These are phyloP conservation scores for Mesostigma viride DNA, from an alignment of 139 green algal species.

Conservation along the genomic window DNA sequence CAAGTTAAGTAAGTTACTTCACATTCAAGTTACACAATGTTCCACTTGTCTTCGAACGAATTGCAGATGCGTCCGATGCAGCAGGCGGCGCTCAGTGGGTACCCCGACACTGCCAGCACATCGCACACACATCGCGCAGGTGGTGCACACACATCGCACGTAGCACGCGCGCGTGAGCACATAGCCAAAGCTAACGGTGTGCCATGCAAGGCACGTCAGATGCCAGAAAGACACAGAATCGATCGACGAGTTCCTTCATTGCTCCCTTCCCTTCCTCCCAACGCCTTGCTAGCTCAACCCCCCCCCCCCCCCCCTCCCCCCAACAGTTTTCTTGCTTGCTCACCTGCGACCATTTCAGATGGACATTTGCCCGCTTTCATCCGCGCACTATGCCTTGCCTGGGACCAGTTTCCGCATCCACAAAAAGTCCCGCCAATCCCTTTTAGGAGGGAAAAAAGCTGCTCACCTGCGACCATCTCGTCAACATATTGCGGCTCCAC, in stretches of 20 bases:
- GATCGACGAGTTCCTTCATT: too few species aligned
- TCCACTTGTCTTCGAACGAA: constrained; percentile 75
- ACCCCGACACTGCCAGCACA: constrained; percentile 70
- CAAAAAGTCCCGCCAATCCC: not conserved
- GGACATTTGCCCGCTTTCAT: not conserved
- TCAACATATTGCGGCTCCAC: constrained; percentile 77
- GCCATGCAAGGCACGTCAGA: too few species aligned
- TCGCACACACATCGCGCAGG: not conserved
- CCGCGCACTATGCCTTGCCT: not conserved
- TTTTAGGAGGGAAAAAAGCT: not conserved
- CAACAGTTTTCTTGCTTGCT: too few species aligned
- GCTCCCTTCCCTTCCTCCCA: too few species aligned
- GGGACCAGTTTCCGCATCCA: not conserved
- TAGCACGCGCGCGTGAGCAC: too few species aligned
- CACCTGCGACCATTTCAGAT: too few species aligned
- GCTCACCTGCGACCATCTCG: constrained; percentile 26
- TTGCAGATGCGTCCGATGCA: constrained; percentile 73
- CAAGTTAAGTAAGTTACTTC: too few species aligned
- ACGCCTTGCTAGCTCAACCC: not conserved
- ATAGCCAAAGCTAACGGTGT: too few species aligned
- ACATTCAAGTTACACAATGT: constrained; percentile 49
- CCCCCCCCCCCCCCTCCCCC: not conserved
- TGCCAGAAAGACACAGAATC: too few species aligned
- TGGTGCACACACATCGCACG: not conserved
- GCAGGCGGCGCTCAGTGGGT: constrained; percentile 79